Conservation (phyloP, 2,329 filamentous ascomycete species). For the Arthrobotrys sinensis region DNA sequence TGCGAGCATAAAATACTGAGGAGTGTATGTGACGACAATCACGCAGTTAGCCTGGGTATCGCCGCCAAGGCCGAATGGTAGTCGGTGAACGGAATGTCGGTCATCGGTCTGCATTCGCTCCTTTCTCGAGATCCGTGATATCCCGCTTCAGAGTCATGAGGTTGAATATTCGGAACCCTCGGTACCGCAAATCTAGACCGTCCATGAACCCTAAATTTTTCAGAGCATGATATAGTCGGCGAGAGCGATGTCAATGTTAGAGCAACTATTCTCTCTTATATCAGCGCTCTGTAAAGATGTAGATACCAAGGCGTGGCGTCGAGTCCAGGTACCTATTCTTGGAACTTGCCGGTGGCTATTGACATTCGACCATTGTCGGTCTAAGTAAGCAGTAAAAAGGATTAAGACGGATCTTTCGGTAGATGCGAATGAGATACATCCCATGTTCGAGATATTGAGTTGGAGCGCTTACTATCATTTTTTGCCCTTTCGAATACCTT, state of each 20-base stretch:
- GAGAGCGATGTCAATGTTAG: slow-evolving; percentile 34
- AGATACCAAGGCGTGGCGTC: slow-evolving; percentile 7
- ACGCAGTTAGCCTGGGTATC: slow-evolving; percentile 8
- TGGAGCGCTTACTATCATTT: slow-evolving; percentile 5
- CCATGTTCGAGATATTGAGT: background rate
- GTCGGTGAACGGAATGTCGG: slow-evolving; percentile 24
- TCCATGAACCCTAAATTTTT: slow-evolving; percentile 33
- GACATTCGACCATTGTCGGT: slow-evolving; percentile 29
- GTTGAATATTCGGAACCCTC: slow-evolving; percentile 28
- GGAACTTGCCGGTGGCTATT: slow-evolving; percentile 35
- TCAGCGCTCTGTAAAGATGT: background rate
- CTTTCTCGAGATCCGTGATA: slow-evolving; percentile 14
- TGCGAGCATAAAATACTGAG: background rate
- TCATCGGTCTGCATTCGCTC: slow-evolving; percentile 26
- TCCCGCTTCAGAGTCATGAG: slow-evolving; percentile 38
- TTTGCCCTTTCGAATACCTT: slow-evolving; percentile 11
- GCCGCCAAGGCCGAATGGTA: background rate
- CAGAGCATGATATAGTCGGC: slow-evolving; percentile 16
- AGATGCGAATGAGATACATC: slow-evolving; percentile 43
- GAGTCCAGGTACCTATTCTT: slow-evolving; percentile 44
- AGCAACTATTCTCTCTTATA: slow-evolving; percentile 15
- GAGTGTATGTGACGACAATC: background rate
- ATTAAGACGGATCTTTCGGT: slow-evolving; percentile 50
- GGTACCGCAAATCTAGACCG: slow-evolving; percentile 18
- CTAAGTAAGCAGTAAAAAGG: slow-evolving; percentile 52